Percentiles rank a stretch among this genome's conserved stretches.
Conservation (phyloP, 2,329 filamentous ascomycete species). For the Hortaea werneckii region DNA sequence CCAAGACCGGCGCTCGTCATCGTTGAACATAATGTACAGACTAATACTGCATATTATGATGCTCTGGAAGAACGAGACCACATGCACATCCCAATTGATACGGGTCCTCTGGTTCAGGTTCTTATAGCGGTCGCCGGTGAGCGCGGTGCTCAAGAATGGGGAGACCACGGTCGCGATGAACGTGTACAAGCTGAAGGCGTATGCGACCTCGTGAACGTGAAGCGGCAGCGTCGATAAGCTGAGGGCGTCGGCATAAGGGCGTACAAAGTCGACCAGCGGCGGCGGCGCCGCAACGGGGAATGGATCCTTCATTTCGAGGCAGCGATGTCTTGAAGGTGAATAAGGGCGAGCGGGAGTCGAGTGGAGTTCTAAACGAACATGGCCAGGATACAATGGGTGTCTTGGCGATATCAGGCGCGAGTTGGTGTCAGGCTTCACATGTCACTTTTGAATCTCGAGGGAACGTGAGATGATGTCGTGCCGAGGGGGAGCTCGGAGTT, state of each 20-base stretch:
- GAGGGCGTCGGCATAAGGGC: conserved; percentile 55
- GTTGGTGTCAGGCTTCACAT: too few relatives aligned
- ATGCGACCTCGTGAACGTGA: conserved; percentile 67
- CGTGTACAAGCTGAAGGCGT: conserved; percentile 58
- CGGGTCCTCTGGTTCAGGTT: conserved; percentile 52
- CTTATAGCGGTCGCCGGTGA: conserved; percentile 56
- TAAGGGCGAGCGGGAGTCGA: too few relatives aligned
- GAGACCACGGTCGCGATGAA: conserved; percentile 57
- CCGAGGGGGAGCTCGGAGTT: too few relatives aligned
- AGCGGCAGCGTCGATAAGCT: conserved; percentile 57
- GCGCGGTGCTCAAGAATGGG: conserved; percentile 49
- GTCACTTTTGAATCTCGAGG: too few relatives aligned
- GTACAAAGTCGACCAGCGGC: conserved; percentile 43
- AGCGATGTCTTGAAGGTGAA: too few relatives aligned
- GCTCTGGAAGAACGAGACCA: conserved; percentile 74
- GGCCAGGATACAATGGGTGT: too few relatives aligned
- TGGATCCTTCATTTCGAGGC: conserved; percentile 56
- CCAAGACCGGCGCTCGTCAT: conserved; percentile 51
- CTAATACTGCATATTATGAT: conserved; percentile 60
- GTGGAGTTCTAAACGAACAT: too few relatives aligned
- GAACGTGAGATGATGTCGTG: too few relatives aligned
- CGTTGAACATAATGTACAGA: conserved; percentile 60
- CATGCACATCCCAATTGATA: conserved; percentile 77
- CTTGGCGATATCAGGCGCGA: too few relatives aligned
- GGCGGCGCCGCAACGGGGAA: conserved; percentile 54